A percentile compares a stretch with the other conserved stretches of the same genome.
These are phyloP conservation scores for Suillus lakei DNA, from an alignment of 768 basidiomycete genomes.

Conservation along the genomic window DNA sequence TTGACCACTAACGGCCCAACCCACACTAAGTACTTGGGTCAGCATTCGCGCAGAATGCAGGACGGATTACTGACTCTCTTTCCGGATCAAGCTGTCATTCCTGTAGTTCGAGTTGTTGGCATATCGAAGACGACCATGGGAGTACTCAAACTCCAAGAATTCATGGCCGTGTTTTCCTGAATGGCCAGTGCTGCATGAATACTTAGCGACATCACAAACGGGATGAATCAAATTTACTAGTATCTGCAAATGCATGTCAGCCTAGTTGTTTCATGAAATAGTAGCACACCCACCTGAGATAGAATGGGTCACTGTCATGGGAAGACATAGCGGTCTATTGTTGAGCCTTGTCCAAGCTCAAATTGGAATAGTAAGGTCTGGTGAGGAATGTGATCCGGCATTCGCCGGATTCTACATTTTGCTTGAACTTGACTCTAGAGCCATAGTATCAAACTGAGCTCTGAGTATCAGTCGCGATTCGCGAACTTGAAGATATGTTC, in stretches of 20 bases:
- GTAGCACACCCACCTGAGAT: slow-evolving; percentile 57
- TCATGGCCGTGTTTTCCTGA: slow-evolving; percentile 98
- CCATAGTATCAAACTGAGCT: too few species aligned
- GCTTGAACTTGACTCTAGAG: too few species aligned
- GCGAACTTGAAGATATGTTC: slow-evolving; percentile 35
- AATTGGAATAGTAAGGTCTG: not conserved
- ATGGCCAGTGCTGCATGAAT: slow-evolving; percentile 71
- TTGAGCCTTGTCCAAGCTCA: not conserved
- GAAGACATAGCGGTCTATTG: slow-evolving; percentile 15
- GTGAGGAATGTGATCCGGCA: slow-evolving; percentile 14
- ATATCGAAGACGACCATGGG: slow-evolving; percentile 93
- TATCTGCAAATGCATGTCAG: slow-evolving; percentile 42
- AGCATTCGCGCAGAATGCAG: not conserved
- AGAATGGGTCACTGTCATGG: slow-evolving; percentile 76
- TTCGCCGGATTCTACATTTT: slow-evolving; percentile 19
- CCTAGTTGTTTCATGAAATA: slow-evolving; percentile 19
- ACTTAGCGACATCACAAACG: slow-evolving; percentile 8
- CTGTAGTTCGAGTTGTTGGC: slow-evolving; percentile 99
- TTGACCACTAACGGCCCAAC: slow-evolving; percentile 90
- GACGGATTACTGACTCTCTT: slow-evolving; percentile 81
- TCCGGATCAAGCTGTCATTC: slow-evolving; percentile 95
- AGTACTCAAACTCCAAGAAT: slow-evolving; percentile 98
- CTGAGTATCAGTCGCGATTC: not conserved
- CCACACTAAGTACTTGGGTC: slow-evolving; percentile 69
- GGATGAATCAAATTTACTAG: slow-evolving; percentile 44